These are phyloP conservation scores for Trichoderma gamsii DNA, from an alignment of 495 filamentous ascomycete species.

Conservation along the genomic window DNA sequence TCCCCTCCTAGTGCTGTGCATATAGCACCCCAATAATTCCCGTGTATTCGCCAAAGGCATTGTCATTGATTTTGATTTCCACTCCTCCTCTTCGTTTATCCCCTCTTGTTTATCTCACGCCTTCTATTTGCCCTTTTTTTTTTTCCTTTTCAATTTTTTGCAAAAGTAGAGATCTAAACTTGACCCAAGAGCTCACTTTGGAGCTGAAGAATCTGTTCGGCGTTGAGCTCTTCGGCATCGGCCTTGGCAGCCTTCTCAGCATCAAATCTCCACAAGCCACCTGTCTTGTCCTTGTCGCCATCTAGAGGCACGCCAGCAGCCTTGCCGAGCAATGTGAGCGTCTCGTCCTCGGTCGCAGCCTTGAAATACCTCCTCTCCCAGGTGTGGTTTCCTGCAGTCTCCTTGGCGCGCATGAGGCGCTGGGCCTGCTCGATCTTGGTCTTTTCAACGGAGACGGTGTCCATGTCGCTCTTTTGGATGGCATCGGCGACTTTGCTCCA, in stretches of 20 bases:
- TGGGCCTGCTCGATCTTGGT: constrained; percentile 86
- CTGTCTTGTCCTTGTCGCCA: constrained; percentile 62
- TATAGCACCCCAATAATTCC: neutral
- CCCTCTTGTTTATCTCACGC: neutral
- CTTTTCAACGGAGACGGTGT: constrained; percentile 71
- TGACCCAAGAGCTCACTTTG: constrained; percentile 38
- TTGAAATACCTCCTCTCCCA: constrained; percentile 87
- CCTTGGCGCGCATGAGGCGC: constrained; percentile 72
- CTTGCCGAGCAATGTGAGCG: constrained; percentile 54
- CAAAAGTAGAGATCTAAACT: constrained; percentile 1
- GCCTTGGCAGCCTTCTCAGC: constrained; percentile 51
- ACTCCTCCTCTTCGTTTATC: neutral
- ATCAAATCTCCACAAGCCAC: constrained; percentile 85
- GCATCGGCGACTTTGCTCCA: constrained; percentile 79
- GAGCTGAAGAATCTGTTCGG: constrained; percentile 33
- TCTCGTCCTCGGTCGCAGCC: constrained; percentile 44
- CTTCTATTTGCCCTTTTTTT: neutral
- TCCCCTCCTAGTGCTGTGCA: neutral
- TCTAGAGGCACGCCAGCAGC: constrained; percentile 47
- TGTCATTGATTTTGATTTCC: neutral
- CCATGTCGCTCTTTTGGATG: constrained; percentile 77
- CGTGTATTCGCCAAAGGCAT: neutral
- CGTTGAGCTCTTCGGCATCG: constrained; percentile 31
- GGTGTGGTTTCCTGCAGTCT: constrained; percentile 67
- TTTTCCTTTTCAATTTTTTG: neutral